Percentiles rank a stretch among this genome's conserved stretches.
Evolutionary conservation across 352 stramenopile species (phyloP).

Genomic region (Phytophthora tentaculata): DNA sequence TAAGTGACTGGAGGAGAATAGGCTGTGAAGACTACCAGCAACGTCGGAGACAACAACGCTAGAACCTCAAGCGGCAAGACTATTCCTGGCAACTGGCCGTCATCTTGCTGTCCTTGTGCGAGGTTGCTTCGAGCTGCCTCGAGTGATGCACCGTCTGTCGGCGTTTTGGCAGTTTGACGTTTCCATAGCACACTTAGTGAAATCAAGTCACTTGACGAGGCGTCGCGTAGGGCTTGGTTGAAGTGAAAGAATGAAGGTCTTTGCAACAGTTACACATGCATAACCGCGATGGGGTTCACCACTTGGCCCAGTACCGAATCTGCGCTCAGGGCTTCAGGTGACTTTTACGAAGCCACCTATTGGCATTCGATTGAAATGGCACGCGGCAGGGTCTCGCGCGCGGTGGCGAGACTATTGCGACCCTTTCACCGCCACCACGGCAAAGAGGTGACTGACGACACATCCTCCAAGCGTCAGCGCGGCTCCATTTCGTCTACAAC

Average conservation of each 20-base stretch:
- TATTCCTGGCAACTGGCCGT: constrained; percentile 14
- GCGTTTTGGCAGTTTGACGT: constrained; percentile 15
- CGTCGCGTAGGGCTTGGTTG: constrained; percentile 19
- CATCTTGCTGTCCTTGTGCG: constrained; percentile 24
- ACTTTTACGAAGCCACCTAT: background rate
- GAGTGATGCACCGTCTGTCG: constrained; percentile 13
- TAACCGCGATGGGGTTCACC: background rate
- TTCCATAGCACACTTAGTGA: constrained; percentile 14
- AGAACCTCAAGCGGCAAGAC: background rate
- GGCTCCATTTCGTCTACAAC: constrained; percentile 29
- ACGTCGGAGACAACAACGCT: background rate
- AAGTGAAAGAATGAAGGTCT: constrained; percentile 34
- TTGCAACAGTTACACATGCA: constrained; percentile 1
- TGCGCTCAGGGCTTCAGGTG: constrained; percentile 10
- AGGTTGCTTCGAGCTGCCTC: background rate
- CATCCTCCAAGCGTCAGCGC: constrained; percentile 18
- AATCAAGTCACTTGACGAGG: constrained; percentile 8
- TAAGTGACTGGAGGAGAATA: constrained; percentile 14
- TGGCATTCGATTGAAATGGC: constrained; percentile 21
- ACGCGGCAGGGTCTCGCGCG: constrained; percentile 46
- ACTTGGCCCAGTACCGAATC: constrained; percentile 25
- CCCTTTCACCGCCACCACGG: constrained; percentile 45
- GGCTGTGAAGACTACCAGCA: too few species aligned
- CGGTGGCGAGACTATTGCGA: constrained; percentile 45
- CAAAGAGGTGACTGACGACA: constrained; percentile 8